Evolutionary conservation across 2,329 filamentous ascomycete species (phyloP).

Genomic region (Sporothrix phasma): DNA sequence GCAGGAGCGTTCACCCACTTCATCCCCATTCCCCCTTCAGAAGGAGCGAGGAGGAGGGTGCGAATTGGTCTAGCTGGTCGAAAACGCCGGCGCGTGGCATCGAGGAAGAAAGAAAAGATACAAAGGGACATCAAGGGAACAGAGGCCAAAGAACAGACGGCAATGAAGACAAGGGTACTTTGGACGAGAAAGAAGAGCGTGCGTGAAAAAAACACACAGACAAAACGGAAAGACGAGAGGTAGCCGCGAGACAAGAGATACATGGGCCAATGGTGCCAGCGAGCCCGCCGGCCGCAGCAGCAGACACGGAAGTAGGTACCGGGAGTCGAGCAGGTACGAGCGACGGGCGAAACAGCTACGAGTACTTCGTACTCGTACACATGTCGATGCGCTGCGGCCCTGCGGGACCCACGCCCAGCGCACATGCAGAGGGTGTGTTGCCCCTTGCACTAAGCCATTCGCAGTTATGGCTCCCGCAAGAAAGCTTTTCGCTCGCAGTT

Average conservation of each 20-base stretch:
- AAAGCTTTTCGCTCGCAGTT: background rate
- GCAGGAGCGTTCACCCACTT: background rate
- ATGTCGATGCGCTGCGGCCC: background rate
- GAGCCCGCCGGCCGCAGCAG: background rate
- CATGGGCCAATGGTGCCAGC: background rate
- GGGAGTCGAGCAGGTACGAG: background rate
- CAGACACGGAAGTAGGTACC: background rate
- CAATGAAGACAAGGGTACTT: background rate
- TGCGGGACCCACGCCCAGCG: too few species aligned
- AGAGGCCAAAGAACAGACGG: background rate
- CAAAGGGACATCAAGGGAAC: background rate
- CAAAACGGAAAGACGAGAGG: background rate
- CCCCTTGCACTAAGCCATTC: conserved; percentile 14
- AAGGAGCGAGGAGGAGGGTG: background rate
- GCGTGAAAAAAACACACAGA: background rate
- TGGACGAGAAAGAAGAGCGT: background rate
- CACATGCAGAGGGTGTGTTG: background rate
- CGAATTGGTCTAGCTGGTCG: background rate
- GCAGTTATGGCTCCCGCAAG: conserved; percentile 7
- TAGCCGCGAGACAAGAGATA: background rate
- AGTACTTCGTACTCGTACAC: background rate
- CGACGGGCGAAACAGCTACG: background rate
- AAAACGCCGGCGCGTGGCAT: background rate
- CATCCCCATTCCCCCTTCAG: background rate
- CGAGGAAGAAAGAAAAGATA: background rate